A percentile compares a stretch with the other conserved stretches of the same genome.
phyloP scores from a whole-genome alignment of 2,329 filamentous ascomycete species.

The Orbilia quercus region DNA sequence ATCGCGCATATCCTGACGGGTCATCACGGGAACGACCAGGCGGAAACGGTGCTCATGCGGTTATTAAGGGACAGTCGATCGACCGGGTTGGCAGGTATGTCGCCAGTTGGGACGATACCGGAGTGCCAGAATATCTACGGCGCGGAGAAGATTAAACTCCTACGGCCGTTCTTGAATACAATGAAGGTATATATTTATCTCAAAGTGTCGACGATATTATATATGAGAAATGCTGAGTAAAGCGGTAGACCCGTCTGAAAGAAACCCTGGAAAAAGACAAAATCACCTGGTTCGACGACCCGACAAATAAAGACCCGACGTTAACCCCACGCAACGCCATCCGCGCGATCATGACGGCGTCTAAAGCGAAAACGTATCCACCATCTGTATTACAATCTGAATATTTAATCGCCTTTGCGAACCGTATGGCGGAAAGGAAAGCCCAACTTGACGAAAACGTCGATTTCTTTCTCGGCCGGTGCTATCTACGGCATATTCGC shows the following conservation, averaged over 20 bases:
- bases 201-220: constrained; percentile 68
- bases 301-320: constrained; percentile 80
- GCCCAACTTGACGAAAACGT: constrained; percentile 13
- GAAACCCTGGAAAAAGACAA: constrained; percentile 77
- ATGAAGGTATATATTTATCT: constrained; percentile 59
- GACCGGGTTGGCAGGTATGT: constrained; percentile 79
- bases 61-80: constrained; percentile 74
- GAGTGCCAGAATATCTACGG: constrained; percentile 82
- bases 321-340: constrained; percentile 85
- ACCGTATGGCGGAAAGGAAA: constrained; percentile 10
- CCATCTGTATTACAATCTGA: constrained; percentile 74
- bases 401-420: constrained; percentile 73
- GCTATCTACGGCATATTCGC: constrained; percentile 38
- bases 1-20: constrained; percentile 64
- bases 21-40: constrained; percentile 90
- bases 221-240: constrained; percentile 75
- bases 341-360: constrained; percentile 64
- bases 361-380: constrained; percentile 67
- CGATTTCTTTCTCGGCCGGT: constrained; percentile 48
- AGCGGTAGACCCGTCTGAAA: constrained; percentile 76
- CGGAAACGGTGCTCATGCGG: constrained; percentile 87
- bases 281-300: constrained; percentile 83
- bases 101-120: constrained; percentile 75
- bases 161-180: constrained; percentile 55
- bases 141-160: constrained; percentile 67